phyloP scores from a whole-genome alignment of 148 eudicot species.

The Rhododendron ferrugineum region DNA sequence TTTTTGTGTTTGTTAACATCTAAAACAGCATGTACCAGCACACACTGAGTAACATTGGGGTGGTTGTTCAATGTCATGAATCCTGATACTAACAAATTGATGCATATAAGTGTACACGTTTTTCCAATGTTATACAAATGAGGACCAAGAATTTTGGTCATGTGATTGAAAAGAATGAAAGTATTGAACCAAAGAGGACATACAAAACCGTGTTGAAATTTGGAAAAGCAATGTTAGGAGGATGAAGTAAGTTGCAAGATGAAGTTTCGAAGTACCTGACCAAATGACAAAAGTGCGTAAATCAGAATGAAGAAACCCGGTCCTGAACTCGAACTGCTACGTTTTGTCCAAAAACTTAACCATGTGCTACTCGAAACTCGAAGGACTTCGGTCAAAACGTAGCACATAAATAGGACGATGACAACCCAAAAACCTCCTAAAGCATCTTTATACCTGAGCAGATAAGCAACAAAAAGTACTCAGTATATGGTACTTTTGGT shows the following conservation, averaged over 20 bases:
- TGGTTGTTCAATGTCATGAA: neutral
- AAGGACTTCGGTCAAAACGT: constrained; percentile 55
- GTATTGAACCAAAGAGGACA: neutral
- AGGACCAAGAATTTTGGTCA: neutral
- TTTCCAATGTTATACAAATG: neutral
- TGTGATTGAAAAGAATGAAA: neutral
- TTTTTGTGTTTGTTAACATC: too few species aligned
- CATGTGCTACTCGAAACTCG: constrained; percentile 72
- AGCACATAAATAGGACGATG: constrained; percentile 46
- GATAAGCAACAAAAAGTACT: neutral
- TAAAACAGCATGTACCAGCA: neutral
- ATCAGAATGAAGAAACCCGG: constrained; percentile 50
- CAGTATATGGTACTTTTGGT: neutral
- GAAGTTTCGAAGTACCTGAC: constrained; percentile 41
- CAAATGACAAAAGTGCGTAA: constrained; percentile 48
- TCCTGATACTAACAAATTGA: neutral
- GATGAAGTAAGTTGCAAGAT: neutral
- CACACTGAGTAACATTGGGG: neutral
- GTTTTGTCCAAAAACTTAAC: constrained; percentile 67
- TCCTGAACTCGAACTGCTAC: constrained; percentile 37
- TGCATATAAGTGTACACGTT: neutral
- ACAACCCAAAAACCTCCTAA: constrained; percentile 66
- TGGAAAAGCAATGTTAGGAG: neutral
- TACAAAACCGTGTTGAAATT: neutral
- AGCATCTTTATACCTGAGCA: constrained; percentile 54